Conservation (phyloP, 2,329 filamentous ascomycete species). For the Alternaria hordeiaustralica region DNA sequence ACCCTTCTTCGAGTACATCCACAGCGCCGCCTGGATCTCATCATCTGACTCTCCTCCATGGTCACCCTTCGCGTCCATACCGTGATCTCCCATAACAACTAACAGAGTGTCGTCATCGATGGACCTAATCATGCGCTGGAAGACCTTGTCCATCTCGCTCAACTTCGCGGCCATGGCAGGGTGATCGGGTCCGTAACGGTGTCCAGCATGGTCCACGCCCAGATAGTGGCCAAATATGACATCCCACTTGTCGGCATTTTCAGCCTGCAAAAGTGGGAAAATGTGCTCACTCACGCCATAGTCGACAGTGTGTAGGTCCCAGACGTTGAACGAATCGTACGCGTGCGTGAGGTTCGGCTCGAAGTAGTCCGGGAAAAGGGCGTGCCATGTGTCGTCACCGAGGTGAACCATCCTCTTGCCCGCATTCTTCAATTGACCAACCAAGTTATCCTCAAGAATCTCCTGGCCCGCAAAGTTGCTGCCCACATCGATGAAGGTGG, state of each 20-base stretch:
- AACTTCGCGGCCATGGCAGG: constrained; percentile 90
- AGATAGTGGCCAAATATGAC: constrained; percentile 93
- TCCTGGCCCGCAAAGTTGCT: constrained; percentile 95
- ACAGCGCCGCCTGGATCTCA: constrained; percentile 90
- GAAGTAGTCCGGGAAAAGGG: constrained; percentile 93
- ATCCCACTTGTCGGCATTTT: constrained; percentile 79
- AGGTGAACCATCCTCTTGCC: constrained; percentile 86
- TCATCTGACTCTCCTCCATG: constrained; percentile 98
- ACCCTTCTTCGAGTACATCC: constrained; percentile 95
- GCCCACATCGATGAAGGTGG: constrained; percentile 91
- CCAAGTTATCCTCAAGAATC: constrained; percentile 88
- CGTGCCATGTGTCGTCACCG: constrained; percentile 97
- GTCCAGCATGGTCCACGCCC: constrained; percentile 95
- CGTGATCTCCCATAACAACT: constrained; percentile 98
- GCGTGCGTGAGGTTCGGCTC: constrained; percentile 82
- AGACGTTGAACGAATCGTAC: constrained; percentile 98
- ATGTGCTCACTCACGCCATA: constrained; percentile 93
- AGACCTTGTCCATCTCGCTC: constrained; percentile 84
- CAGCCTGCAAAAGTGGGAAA: constrained; percentile 75
- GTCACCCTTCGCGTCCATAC: constrained; percentile 96
- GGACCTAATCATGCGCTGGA: constrained; percentile 71
- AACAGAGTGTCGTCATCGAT: constrained; percentile 87
- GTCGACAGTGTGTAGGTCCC: constrained; percentile 96
- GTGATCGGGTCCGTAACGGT: constrained; percentile 93
- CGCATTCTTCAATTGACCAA: constrained; percentile 68